phyloP scores from a whole-genome alignment of 345 rosid genomes.

The Gossypium turneri region DNA sequence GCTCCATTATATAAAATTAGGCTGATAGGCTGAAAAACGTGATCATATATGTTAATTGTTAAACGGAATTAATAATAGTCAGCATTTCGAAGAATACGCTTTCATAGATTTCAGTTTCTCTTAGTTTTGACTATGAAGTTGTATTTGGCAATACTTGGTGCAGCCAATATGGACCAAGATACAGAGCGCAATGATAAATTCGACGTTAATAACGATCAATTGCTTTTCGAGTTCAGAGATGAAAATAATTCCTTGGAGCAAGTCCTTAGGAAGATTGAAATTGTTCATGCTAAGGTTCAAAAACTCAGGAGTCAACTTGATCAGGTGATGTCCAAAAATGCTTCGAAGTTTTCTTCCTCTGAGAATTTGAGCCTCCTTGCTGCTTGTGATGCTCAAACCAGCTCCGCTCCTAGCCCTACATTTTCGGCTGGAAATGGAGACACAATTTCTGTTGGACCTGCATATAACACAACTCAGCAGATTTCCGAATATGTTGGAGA shows the following conservation, averaged over 20 bases:
- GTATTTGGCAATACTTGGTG: constrained; percentile 17
- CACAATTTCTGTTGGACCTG: constrained; percentile 47
- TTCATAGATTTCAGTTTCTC: background rate
- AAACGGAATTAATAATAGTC: background rate
- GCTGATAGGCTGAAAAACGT: background rate
- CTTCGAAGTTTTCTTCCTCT: constrained; percentile 75
- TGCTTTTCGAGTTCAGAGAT: constrained; percentile 43
- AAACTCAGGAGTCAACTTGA: constrained; percentile 65
- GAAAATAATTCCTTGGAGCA: constrained; percentile 52
- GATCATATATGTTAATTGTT: background rate
- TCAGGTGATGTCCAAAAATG: constrained; percentile 56
- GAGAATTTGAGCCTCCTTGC: constrained; percentile 87
- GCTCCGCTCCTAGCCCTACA: constrained; percentile 82
- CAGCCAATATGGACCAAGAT: constrained; percentile 40
- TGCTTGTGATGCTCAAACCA: constrained; percentile 56
- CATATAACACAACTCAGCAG: constrained; percentile 42
- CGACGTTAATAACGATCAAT: constrained; percentile 31
- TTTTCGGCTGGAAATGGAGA: constrained; percentile 73
- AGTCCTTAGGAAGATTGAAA: constrained; percentile 68
- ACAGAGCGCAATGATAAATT: constrained; percentile 32
- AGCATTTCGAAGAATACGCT: background rate
- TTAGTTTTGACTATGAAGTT: constrained; percentile 13
- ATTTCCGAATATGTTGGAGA: constrained; percentile 51
- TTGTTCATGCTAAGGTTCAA: constrained; percentile 51
- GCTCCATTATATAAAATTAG: background rate